Base-by-base conservation (phyloP, 225 moss, liverwort and hornwort species). In the Polytrichum commune region DNA sequence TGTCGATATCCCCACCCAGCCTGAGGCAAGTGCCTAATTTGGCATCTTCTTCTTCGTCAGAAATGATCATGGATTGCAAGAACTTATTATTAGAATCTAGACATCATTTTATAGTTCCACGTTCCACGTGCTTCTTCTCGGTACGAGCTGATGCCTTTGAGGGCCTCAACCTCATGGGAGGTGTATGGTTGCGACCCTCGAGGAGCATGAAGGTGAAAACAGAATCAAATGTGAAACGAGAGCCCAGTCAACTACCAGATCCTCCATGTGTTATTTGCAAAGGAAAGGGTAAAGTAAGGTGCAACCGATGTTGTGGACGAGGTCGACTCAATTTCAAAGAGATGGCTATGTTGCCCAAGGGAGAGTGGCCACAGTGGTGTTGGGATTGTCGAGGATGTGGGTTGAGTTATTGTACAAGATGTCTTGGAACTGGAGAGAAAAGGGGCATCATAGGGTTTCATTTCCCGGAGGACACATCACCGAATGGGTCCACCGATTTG, bases 321-420 rank as follows among this genome's bases (percentile, higher is more conserved):
- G 97, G 96, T 26, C 92, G 97, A 13, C 90, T 94, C 35, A 98
- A 94, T 71, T 92, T 82, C 77, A 87, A 77, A 67, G 91, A 95
- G 56, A 79, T 82, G 60, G 77, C 88, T 62, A 92, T 95, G 91
- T 72, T 98, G 74, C 97, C 97, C 22, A 93, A 87, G 73, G 94
- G 97, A 72, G 94, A 90, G 70, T 98, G 97, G 97, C 97, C 97
- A n/a, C 94, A 94, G 76, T 98, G 96, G 96, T 95, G 97, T 65
- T 98, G 94, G 94, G 94, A 98, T 68, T 98, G 97, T 71, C 89
- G 91, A 69, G 97, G 97, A 38, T 88, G 89, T 68, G 97, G 97
- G 35, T 83, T 85, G 81, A 93, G 97, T 71, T 90, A 86, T 66
- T 98, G 97, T 74, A 83, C 86, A 8, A 90, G 91, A 54, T 98